Conservation (phyloP, 164 flowering plant species). For the Paratinospora sagittata region DNA sequence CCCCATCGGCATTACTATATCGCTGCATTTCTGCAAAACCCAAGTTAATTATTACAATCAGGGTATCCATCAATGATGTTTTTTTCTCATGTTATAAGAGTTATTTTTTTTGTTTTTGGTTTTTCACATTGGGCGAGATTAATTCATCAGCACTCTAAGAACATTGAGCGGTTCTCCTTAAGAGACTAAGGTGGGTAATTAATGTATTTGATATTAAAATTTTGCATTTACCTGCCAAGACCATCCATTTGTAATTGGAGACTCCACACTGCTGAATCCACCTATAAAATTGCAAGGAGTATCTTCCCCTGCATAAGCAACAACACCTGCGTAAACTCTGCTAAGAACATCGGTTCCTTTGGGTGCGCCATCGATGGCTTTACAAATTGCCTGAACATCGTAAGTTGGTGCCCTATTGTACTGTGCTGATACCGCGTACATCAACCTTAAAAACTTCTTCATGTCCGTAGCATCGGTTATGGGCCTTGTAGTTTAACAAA, state of each 20-base stretch:
- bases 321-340: constrained; percentile 26
- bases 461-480: constrained; percentile 21
- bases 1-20: constrained; percentile 53
- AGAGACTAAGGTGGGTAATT: neutral
- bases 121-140: neutral
- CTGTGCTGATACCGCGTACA: constrained; percentile 27
- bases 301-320: constrained; percentile 10
- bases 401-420: constrained; percentile 25
- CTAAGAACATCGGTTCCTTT: constrained; percentile 26
- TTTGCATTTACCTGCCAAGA: neutral
- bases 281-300: constrained; percentile 12
- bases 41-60: neutral
- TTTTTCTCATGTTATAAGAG: no score
- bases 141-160: no score
- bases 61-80: no score
- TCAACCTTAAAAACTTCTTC: constrained; percentile 15
- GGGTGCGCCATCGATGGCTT: constrained; percentile 30
- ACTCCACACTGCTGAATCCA: neutral
- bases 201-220: no score
- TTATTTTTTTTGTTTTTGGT: neutral
- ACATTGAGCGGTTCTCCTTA: no score
- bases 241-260: no score
- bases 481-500: neutral
- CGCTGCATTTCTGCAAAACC: constrained; percentile 45
- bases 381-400: constrained; percentile 24